Evolutionary conservation across 176 grass and related monocot species (phyloP).

Genomic region (Tillandsia leiboldiana): DNA sequence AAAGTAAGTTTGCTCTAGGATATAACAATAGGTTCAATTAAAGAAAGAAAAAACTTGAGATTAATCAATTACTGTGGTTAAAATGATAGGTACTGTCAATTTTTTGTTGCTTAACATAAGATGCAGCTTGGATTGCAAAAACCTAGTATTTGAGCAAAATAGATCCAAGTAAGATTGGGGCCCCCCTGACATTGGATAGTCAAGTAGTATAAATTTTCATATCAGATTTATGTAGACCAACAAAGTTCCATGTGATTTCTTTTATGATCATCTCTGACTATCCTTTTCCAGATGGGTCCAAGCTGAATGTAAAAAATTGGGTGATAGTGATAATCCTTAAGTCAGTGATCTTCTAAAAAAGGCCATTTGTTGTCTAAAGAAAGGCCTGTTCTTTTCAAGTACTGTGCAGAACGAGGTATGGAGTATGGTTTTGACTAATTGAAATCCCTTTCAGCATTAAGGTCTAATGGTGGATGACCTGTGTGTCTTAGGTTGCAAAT

Average conservation of each 20-base stretch:
- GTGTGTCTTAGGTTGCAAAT: constrained; percentile 66
- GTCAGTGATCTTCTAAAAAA: constrained; percentile 83
- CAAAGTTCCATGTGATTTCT: too few relatives aligned
- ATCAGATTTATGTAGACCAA: too few relatives aligned
- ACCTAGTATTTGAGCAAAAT: too few relatives aligned
- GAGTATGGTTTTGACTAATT: constrained; percentile 17
- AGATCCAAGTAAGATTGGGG: background rate
- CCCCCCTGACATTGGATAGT: background rate
- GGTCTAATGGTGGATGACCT: constrained; percentile 13
- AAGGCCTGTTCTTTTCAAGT: constrained; percentile 92
- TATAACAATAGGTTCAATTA: too few relatives aligned
- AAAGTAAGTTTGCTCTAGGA: too few relatives aligned
- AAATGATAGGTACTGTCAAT: too few relatives aligned
- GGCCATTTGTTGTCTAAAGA: constrained; percentile 79
- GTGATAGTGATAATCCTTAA: constrained; percentile 94
- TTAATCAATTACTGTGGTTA: too few relatives aligned
- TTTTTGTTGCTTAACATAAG: too few relatives aligned
- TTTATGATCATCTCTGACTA: background rate
- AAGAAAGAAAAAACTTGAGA: too few relatives aligned
- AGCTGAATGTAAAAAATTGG: constrained; percentile 91
- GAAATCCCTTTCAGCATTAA: background rate
- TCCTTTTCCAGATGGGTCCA: constrained; percentile 76
- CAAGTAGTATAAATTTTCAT: background rate
- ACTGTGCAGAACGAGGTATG: constrained; percentile 96
- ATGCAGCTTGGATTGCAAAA: too few relatives aligned